Percentiles rank a stretch among this genome's conserved stretches.
Evolutionary conservation across 805 yeast species (phyloP).

Genomic region (Zygotorulaspora florentina): DNA sequence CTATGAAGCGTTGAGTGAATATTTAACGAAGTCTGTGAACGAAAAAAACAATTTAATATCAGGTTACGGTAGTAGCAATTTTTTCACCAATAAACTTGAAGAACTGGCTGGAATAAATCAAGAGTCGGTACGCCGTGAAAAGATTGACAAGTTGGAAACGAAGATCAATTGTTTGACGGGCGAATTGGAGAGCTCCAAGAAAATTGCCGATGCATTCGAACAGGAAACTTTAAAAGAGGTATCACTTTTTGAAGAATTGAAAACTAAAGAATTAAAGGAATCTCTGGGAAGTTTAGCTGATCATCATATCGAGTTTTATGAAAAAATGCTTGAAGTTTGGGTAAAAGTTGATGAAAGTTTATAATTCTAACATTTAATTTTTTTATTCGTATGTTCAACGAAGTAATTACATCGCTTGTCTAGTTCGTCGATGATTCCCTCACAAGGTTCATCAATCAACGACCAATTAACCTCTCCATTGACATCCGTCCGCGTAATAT

Average conservation of each 20-base stretch:
- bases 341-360: slow-evolving; percentile 46
- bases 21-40: slow-evolving; percentile 61
- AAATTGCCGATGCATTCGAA: slow-evolving; percentile 50
- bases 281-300: slow-evolving; percentile 72
- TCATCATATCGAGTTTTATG: slow-evolving; percentile 69
- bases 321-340: slow-evolving; percentile 68
- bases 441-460: slow-evolving; percentile 22
- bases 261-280: slow-evolving; percentile 68
- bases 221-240: slow-evolving; percentile 55
- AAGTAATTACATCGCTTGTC: slow-evolving; percentile 10
- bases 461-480: slow-evolving; percentile 24
- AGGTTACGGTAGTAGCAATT: slow-evolving; percentile 50
- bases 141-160: slow-evolving; percentile 46
- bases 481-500: slow-evolving; percentile 19
- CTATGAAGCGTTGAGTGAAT: slow-evolving; percentile 79
- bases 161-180: slow-evolving; percentile 46
- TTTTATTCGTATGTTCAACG: slow-evolving; percentile 11
- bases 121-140: slow-evolving; percentile 49
- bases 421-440: slow-evolving; percentile 14
- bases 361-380: slow-evolving; percentile 11
- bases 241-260: slow-evolving; percentile 70
- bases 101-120: slow-evolving; percentile 62
- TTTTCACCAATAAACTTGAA: slow-evolving; percentile 53
- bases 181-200: slow-evolving; percentile 50
- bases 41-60: slow-evolving; percentile 57